phyloP scores from a whole-genome alignment of 306 rosid genomes.

The Ammopiptanthus mongolicus region DNA sequence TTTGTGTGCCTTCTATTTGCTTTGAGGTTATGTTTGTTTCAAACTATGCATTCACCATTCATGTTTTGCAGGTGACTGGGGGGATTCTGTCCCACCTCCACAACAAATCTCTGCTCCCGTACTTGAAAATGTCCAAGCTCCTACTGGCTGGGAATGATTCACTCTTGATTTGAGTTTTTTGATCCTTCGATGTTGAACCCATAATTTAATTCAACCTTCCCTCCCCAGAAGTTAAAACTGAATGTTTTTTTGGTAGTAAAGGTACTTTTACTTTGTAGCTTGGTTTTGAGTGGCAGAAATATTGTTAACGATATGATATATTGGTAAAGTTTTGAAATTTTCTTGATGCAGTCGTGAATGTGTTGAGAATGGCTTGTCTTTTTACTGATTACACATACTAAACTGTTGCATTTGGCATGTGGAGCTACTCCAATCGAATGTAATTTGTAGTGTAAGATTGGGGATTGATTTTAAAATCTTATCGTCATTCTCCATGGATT shows the following conservation, averaged over 20 bases:
- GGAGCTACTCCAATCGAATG: too few species aligned
- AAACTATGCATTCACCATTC: neutral
- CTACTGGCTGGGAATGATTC: constrained; percentile 33
- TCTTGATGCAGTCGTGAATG: neutral
- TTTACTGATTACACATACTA: neutral
- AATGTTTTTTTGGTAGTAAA: constrained; percentile 9
- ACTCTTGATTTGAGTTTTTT: neutral
- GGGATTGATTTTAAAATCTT: too few species aligned
- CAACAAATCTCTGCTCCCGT: neutral
- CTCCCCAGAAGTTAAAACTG: neutral
- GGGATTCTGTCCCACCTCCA: constrained; percentile 29
- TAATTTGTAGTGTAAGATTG: too few species aligned
- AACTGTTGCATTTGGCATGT: neutral
- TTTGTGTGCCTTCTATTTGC: neutral
- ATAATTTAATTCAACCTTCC: neutral
- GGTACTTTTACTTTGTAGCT: neutral
- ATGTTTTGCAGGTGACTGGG: constrained; percentile 36
- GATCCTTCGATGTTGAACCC: neutral
- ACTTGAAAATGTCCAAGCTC: constrained; percentile 23
- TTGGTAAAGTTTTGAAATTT: neutral
- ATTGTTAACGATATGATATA: constrained; percentile 7
- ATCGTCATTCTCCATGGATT: too few species aligned
- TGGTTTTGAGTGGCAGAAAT: constrained; percentile 1
- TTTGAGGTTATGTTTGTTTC: neutral
- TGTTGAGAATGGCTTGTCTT: neutral